phyloP scores from a whole-genome alignment of 2,329 filamentous ascomycete genomes.

The Zymoseptoria tritici region DNA sequence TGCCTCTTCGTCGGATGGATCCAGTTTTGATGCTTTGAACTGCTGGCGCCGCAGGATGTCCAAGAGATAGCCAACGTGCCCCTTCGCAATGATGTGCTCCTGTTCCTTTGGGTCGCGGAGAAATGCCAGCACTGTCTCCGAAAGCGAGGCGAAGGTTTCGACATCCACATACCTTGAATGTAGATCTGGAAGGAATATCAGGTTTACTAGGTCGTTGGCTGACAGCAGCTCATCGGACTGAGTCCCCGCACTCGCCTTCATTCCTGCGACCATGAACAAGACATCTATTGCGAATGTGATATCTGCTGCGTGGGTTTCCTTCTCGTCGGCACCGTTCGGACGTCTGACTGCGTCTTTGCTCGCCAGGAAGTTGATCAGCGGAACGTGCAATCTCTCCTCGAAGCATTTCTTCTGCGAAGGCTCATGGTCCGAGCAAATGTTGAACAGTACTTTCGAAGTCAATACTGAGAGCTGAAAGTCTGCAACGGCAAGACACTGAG shows the following conservation, averaged over 20 bases:
- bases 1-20: conserved; percentile 1
- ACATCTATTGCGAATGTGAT: conserved; percentile 14
- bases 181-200: conserved; percentile 10
- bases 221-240: conserved; percentile 6
- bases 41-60: conserved; percentile 12
- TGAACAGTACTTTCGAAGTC: conserved; percentile 37
- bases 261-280: conserved; percentile 23
- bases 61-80: conserved; percentile 16
- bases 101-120: conserved; percentile 21
- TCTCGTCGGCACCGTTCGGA: neutral
- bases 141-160: conserved; percentile 18
- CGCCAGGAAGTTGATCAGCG: conserved; percentile 12
- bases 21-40: neutral
- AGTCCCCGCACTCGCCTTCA: conserved; percentile 12
- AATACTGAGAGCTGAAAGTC: conserved; percentile 8
- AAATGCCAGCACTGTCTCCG: conserved; percentile 21
- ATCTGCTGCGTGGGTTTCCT: neutral
- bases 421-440: conserved; percentile 34
- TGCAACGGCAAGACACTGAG: conserved; percentile 8
- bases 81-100: conserved; percentile 11
- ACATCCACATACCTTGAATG: conserved; percentile 9
- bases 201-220: conserved; percentile 4
- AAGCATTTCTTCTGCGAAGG: conserved; percentile 20
- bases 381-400: conserved; percentile 11
- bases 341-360: neutral